Conservation (phyloP, 768 basidiomycete genomes). For the Jaapia argillacea region DNA sequence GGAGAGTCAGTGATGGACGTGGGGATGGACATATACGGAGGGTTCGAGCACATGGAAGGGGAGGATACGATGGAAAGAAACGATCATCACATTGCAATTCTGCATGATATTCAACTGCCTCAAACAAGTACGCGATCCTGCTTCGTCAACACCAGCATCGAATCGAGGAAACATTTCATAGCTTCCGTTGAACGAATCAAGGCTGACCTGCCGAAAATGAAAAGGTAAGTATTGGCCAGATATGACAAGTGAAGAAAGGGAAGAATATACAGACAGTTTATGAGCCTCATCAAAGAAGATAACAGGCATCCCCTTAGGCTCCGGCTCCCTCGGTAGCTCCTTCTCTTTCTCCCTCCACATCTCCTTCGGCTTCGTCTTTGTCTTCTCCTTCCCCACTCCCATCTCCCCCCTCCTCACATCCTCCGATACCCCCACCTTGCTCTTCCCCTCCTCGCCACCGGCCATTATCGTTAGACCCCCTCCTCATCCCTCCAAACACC, state of each 20-base stretch:
- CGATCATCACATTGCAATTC: slow-evolving; percentile 70
- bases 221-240: neutral
- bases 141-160: slow-evolving; percentile 81
- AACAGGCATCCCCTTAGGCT: slow-evolving; percentile 62
- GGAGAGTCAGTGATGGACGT: no score
- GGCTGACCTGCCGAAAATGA: neutral
- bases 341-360: slow-evolving; percentile 19
- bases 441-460: slow-evolving; percentile 16
- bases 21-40: no score
- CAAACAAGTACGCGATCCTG: slow-evolving; percentile 81
- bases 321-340: slow-evolving; percentile 22
- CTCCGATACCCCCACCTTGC: slow-evolving; percentile 16
- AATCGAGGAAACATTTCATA: slow-evolving; percentile 79
- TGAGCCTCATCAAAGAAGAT: slow-evolving; percentile 85
- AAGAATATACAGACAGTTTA: slow-evolving; percentile 43
- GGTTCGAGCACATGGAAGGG: neutral
- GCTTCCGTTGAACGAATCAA: slow-evolving; percentile 70
- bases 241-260: neutral
- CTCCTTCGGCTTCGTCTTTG: slow-evolving; percentile 19
- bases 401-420: no score
- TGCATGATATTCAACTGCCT: slow-evolving; percentile 73
- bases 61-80: no score
- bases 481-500: no score
- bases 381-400: slow-evolving; percentile 15
- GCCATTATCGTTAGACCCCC: no score